phyloP scores from a whole-genome alignment of 148 eudicot species.

The Dysphania ambrosioides region DNA sequence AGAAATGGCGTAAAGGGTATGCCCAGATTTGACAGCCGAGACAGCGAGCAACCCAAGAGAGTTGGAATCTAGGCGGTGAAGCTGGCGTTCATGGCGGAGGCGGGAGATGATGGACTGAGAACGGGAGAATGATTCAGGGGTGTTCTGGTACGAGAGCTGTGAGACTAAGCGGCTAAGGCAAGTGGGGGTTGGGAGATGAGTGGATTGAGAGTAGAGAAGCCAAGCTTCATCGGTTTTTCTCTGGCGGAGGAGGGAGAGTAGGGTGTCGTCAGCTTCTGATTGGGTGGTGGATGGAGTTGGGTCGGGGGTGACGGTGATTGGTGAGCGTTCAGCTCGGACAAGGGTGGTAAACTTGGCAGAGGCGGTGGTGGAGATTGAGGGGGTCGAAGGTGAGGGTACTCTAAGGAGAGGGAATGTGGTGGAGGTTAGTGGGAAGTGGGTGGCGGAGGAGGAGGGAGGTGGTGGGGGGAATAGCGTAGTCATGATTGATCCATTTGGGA shows the following conservation, averaged over 20 bases:
- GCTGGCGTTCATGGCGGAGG: slow-evolving; percentile 74
- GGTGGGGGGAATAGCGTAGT: not conserved
- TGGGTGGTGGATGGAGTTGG: not conserved
- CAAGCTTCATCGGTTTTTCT: slow-evolving; percentile 87
- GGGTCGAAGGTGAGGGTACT: not conserved
- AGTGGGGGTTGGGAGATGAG: slow-evolving; percentile 63
- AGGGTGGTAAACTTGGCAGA: not conserved
- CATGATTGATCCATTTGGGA: not conserved
- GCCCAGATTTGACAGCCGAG: slow-evolving; percentile 69
- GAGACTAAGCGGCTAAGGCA: slow-evolving; percentile 83
- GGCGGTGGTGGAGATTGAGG: not conserved
- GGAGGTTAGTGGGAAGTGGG: not conserved
- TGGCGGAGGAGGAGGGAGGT: not conserved
- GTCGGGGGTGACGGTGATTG: not conserved
- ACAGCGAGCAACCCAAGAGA: slow-evolving; percentile 80
- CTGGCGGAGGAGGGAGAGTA: slow-evolving; percentile 65
- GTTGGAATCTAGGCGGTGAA: slow-evolving; percentile 87
- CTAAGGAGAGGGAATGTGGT: not conserved
- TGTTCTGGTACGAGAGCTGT: slow-evolving; percentile 73
- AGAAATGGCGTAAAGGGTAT: slow-evolving; percentile 65
- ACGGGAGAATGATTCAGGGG: slow-evolving; percentile 46
- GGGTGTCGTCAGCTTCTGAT: slow-evolving; percentile 42
- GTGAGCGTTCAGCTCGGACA: not conserved
- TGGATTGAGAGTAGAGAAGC: slow-evolving; percentile 43
- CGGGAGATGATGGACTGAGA: slow-evolving; percentile 84